Conservation (phyloP, 768 basidiomycete genomes). For the Grammothele lineata region DNA sequence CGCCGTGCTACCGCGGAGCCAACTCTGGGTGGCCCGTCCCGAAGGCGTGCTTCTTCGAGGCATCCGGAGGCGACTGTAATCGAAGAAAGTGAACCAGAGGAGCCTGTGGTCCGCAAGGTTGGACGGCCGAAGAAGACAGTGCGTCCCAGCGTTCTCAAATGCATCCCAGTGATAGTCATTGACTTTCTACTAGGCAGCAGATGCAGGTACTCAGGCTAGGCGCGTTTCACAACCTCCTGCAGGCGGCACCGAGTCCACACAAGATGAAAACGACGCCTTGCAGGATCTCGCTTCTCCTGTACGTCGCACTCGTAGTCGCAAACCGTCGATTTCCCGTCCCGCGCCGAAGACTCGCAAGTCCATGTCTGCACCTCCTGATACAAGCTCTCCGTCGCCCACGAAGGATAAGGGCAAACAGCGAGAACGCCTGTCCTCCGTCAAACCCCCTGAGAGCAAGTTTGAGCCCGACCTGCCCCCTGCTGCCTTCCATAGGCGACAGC, state of each 20-base stretch:
- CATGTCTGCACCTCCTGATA: slow-evolving; percentile 47
- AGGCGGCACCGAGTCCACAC: slow-evolving; percentile 53
- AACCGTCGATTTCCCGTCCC: slow-evolving; percentile 32
- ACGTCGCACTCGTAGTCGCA: slow-evolving; percentile 39
- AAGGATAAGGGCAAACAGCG: slow-evolving; percentile 9
- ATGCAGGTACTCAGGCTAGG: slow-evolving; percentile 48
- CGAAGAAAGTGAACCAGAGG: slow-evolving; percentile 79
- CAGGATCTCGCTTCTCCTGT: slow-evolving; percentile 83
- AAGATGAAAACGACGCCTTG: slow-evolving; percentile 90
- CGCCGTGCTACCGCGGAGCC: slow-evolving; percentile 80
- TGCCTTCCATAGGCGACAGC: slow-evolving; percentile 12
- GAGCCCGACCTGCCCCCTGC: slow-evolving; percentile 46
- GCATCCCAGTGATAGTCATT: no score
- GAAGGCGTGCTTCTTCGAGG: slow-evolving; percentile 27
- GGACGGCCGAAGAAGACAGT: slow-evolving; percentile 59
- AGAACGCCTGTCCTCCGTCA: slow-evolving; percentile 17
- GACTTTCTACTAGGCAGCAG: no score
- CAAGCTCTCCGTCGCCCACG: slow-evolving; percentile 19
- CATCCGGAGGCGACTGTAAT: slow-evolving; percentile 41
- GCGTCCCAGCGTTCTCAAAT: no score
- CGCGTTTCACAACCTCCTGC: slow-evolving; percentile 40
- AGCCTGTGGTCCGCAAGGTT: slow-evolving; percentile 54
- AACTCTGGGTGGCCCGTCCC: slow-evolving; percentile 46
- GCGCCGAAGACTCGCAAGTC: slow-evolving; percentile 60
- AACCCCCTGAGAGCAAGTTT: slow-evolving; percentile 53